Percentiles rank a stretch among this genome's conserved stretches.
Evolutionary conservation across 768 basidiomycete species (phyloP).

Genomic region (Pisolithus tinctorius): DNA sequence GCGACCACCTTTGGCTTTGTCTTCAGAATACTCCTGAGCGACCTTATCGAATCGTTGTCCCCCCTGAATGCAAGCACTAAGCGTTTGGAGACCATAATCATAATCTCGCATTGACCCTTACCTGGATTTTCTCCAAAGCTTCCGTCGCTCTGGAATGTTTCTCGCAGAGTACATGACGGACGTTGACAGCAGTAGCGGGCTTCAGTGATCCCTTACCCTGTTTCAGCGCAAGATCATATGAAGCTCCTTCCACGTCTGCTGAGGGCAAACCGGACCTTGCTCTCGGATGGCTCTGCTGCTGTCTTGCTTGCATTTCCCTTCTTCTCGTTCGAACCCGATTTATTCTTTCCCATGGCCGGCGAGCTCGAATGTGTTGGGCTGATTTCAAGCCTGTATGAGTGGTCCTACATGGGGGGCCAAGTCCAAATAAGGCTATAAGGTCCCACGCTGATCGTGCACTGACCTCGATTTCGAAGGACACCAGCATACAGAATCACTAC

Average conservation of each 20-base stretch:
- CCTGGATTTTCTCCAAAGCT: constrained; percentile 75
- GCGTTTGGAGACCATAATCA: neutral
- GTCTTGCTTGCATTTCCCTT: constrained; percentile 16
- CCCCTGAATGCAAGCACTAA: constrained; percentile 35
- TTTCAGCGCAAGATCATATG: neutral
- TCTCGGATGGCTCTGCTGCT: constrained; percentile 12
- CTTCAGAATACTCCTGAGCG: constrained; percentile 85
- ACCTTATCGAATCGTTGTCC: constrained; percentile 84
- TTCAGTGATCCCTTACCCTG: constrained; percentile 60
- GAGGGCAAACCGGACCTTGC: constrained; percentile 16
- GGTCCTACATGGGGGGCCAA: neutral
- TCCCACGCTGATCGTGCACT: neutral
- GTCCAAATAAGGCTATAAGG: neutral
- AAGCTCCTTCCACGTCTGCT: no score
- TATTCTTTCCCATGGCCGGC: constrained; percentile 22
- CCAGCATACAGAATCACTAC: neutral
- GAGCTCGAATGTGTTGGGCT: neutral
- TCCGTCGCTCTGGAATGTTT: constrained; percentile 78
- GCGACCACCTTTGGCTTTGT: constrained; percentile 73
- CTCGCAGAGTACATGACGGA: constrained; percentile 84
- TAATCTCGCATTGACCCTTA: constrained; percentile 21
- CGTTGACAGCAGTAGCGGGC: constrained; percentile 75
- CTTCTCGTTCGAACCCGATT: constrained; percentile 18
- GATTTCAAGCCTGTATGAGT: no score
- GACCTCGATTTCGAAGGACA: neutral